Percentiles rank a stretch among this genome's conserved stretches.
Conservation (phyloP, 805 yeast species). For the Danielia oregonensis region DNA sequence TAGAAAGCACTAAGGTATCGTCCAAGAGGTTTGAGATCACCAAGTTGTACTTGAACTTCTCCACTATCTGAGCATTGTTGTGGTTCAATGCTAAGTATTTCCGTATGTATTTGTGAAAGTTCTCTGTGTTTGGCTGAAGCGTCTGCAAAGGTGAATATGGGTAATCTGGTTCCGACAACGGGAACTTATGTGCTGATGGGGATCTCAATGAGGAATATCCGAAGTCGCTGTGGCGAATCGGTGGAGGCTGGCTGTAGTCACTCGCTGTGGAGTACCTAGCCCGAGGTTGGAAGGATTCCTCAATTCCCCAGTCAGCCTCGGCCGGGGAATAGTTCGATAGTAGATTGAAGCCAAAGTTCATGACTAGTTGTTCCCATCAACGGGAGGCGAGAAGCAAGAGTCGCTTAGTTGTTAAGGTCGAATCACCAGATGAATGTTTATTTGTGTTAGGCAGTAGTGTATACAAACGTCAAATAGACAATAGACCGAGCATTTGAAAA, state of each 20-base stretch:
- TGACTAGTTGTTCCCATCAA: constrained; percentile 5
- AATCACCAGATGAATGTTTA: no score
- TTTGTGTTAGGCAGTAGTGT: no score
- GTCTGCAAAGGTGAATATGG: not conserved
- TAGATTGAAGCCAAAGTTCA: constrained; percentile 9
- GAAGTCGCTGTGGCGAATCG: not conserved
- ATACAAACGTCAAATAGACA: no score
- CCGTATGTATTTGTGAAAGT: constrained; percentile 19
- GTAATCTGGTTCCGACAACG: not conserved
- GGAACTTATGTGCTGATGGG: not conserved
- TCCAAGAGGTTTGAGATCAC: constrained; percentile 37
- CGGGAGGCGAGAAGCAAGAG: no score
- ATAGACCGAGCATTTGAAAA: no score
- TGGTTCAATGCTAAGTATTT: constrained; percentile 25
- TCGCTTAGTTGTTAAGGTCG: no score
- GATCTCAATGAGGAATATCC: not conserved
- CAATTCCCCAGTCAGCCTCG: constrained; percentile 23
- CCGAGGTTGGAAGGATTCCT: constrained; percentile 10
- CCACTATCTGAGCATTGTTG: constrained; percentile 27
- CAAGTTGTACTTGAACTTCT: constrained; percentile 38
- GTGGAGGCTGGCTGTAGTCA: constrained; percentile 16
- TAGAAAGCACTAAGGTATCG: constrained; percentile 39
- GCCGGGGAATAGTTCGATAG: constrained; percentile 13
- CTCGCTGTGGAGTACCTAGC: constrained; percentile 15
- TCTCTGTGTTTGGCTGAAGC: constrained; percentile 10